Evolutionary conservation across 2,329 filamentous ascomycete species (phyloP), one percentile per base, ranked within the genome.

Genomic region (Fusarium keratoplasticum): DNA sequence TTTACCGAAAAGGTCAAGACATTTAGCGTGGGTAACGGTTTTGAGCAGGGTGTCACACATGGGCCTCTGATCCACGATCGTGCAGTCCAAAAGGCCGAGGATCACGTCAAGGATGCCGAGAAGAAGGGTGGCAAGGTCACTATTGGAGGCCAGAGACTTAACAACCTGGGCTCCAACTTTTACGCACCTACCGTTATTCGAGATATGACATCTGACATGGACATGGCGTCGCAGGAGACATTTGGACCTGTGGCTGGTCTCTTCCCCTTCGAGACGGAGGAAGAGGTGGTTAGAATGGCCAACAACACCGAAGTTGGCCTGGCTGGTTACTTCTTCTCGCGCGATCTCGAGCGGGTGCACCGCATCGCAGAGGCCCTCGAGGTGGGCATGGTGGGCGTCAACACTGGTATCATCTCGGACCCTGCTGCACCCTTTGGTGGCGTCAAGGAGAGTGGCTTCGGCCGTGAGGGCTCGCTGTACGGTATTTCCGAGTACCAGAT

Each of bases 241-340:
- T 99, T 99, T 81, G 96, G 96, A 0, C 96, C 96, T 4, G 93
- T 98, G 0, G 96, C 95, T 0, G 96, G 94, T 1, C 84, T 98
- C 16, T 98, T 98, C 86, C 89, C 91, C 58, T 99, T 98, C 80
- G 89, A 94, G 55, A 95, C 92, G 0, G 96, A 98, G 84, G 92
- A 93, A 62, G 95, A 98, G 79, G 96, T 98, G 6, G 91, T 98
- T 33, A 87, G 89, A 72, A 84, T 96, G 74, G 96, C 96, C 5
- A 99, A 99, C 83, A 83, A 86, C 47, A 87, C 94, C 1, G 92
- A 96, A 61, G 95, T 98, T 40, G 96, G 96, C 1, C 88, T 99
- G 38, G 96, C 96, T 0, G 96, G 94, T 1, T 98, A 98, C 85
- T 98, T 99, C 86, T 98, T 94, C 87, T 95, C 90, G 7, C 83